Evolutionary conservation across 805 yeast species (phyloP).

Genomic region (Cyberlindnera veronae): DNA sequence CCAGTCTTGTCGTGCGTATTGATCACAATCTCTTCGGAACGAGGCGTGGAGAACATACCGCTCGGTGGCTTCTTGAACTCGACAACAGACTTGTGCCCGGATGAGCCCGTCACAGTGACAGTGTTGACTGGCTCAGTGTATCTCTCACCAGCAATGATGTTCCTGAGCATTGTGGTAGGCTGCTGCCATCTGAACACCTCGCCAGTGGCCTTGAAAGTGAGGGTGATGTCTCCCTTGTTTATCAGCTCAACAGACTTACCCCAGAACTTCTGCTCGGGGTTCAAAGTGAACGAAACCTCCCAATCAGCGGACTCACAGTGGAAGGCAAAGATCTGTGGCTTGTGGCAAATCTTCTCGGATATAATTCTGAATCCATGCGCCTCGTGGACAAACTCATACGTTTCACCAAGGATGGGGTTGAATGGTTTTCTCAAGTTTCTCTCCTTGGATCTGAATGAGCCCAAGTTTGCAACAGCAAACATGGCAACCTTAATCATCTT

Average conservation of each 20-base stretch:
- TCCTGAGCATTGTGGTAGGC: slow-evolving; percentile 80
- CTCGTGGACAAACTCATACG: slow-evolving; percentile 84
- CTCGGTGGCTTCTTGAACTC: slow-evolving; percentile 57
- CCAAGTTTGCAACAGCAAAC: slow-evolving; percentile 74
- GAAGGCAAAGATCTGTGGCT: slow-evolving; percentile 82
- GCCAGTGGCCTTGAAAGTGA: slow-evolving; percentile 56
- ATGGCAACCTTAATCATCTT: slow-evolving; percentile 70
- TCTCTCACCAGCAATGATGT: slow-evolving; percentile 91
- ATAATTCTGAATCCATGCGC: slow-evolving; percentile 72
- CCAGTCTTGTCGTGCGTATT: slow-evolving; percentile 19
- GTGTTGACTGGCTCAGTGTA: slow-evolving; percentile 82
- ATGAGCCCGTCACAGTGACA: slow-evolving; percentile 61
- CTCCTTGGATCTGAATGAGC: slow-evolving; percentile 68
- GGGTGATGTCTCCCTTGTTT: slow-evolving; percentile 64
- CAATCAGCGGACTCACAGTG: slow-evolving; percentile 71
- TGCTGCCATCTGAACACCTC: slow-evolving; percentile 75
- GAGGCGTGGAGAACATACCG: slow-evolving; percentile 74
- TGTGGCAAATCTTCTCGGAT: slow-evolving; percentile 83
- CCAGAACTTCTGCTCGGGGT: slow-evolving; percentile 89
- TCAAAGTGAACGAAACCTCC: slow-evolving; percentile 60
- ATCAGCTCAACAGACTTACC: slow-evolving; percentile 86
- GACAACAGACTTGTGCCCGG: slow-evolving; percentile 66
- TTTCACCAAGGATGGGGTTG: slow-evolving; percentile 91
- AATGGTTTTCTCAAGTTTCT: slow-evolving; percentile 87
- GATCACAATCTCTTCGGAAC: slow-evolving; percentile 68